phyloP scores from a whole-genome alignment of 495 filamentous ascomycete species.

The Terfezia boudieri region DNA sequence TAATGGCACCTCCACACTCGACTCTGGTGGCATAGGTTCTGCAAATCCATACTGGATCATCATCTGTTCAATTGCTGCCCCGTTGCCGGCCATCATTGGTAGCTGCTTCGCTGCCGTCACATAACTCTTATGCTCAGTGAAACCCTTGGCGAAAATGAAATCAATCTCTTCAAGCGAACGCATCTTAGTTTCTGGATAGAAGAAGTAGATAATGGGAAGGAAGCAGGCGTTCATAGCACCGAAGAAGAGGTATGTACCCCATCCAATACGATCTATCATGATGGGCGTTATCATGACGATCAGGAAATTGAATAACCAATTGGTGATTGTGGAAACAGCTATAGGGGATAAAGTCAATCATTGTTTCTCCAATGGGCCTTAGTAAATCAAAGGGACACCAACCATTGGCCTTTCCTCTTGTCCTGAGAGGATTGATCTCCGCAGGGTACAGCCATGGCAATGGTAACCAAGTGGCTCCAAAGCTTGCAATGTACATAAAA shows the following conservation, averaged over 20 bases:
- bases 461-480: constrained; percentile 55
- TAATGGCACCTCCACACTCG: too few relatives aligned
- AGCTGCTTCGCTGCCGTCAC: constrained; percentile 48
- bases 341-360: background rate
- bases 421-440: constrained; percentile 55
- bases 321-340: constrained; percentile 49
- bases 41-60: constrained; percentile 37
- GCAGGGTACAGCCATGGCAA: constrained; percentile 46
- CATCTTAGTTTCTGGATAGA: constrained; percentile 49
- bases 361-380: too few relatives aligned
- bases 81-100: constrained; percentile 31
- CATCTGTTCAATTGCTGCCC: constrained; percentile 40
- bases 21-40: too few relatives aligned
- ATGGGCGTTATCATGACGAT: constrained; percentile 66
- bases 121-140: constrained; percentile 50
- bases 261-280: constrained; percentile 42
- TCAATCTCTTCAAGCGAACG: constrained; percentile 63
- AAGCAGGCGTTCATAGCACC: constrained; percentile 46
- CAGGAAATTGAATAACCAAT: constrained; percentile 66
- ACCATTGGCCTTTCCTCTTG: constrained; percentile 45
- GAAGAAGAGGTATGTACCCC: constrained; percentile 67
- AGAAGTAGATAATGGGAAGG: constrained; percentile 53
- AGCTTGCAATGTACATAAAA: constrained; percentile 55
- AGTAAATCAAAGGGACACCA: background rate
- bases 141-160: constrained; percentile 59